These are phyloP conservation scores for Cladosporium sp. DNA, from an alignment of 2,329 filamentous ascomycete species.

Conservation along the genomic window DNA sequence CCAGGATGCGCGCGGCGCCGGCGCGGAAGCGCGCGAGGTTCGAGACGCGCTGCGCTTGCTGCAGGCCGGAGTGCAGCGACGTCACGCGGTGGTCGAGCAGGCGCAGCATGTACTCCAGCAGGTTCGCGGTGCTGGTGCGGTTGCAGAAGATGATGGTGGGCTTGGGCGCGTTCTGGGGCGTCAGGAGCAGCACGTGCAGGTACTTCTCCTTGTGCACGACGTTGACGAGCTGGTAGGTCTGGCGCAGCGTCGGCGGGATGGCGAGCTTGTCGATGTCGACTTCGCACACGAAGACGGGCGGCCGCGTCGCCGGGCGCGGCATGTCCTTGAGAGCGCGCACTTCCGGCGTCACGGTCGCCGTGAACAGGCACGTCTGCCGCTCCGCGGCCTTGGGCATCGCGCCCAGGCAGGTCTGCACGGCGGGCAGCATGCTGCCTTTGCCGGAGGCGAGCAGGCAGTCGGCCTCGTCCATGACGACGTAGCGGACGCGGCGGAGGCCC, in stretches of 20 bases:
- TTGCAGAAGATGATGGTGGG: constrained; percentile 93
- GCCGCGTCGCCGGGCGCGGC: constrained; percentile 60
- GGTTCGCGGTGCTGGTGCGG: constrained; percentile 77
- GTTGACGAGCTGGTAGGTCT: constrained; percentile 81
- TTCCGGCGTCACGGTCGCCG: constrained; percentile 88
- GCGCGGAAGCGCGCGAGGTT: constrained; percentile 91
- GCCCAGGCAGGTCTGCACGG: constrained; percentile 81
- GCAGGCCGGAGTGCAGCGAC: constrained; percentile 78
- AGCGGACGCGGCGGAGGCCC: constrained; percentile 70
- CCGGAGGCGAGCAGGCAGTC: constrained; percentile 75
- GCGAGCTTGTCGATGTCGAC: constrained; percentile 66
- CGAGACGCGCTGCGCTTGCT: constrained; percentile 74
- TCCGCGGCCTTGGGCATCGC: constrained; percentile 69
- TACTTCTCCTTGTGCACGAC: constrained; percentile 94
- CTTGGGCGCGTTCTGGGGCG: constrained; percentile 66
- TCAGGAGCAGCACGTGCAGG: constrained; percentile 80
- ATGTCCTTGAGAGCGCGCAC: constrained; percentile 73
- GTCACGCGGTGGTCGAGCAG: constrained; percentile 85
- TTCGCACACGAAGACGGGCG: constrained; percentile 82
- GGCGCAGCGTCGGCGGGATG: constrained; percentile 72
- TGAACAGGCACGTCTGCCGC: constrained; percentile 93
- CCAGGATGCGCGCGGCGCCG: constrained; percentile 76
- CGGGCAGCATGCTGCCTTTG: constrained; percentile 84
- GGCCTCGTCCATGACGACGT: constrained; percentile 92
- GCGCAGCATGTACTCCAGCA: constrained; percentile 81